Evolutionary conservation across 257 asterid species (phyloP), one percentile per base, ranked within the genome.

Genomic region (Ocimum tenuiflorum): DNA sequence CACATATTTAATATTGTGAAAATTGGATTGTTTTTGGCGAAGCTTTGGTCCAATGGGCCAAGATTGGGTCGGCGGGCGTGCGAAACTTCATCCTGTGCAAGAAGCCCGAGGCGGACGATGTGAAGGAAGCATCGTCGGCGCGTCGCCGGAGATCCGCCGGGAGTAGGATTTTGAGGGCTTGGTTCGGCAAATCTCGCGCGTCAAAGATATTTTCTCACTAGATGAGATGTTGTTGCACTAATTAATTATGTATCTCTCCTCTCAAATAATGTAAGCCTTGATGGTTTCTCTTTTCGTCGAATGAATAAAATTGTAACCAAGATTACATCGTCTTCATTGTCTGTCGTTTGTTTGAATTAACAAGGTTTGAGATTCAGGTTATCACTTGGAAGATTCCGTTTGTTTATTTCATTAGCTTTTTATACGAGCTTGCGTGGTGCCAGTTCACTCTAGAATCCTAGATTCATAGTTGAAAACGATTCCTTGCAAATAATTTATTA

Each of bases 41-140:
- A 90, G 98, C 89, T 73, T 72, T 91, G 77, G 63, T 68, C 58
- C 88, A 91, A 24, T 86, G 91, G 94, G 95, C 85, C 38, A 73
- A 82, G 11, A 91, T 91, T 48, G 98, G 96, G 0, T 82, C 98
- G 8, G 55, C 70, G 2, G 96, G 98, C 19, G 77, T 81, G 6
- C 80, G 96, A 0, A 88, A 83, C 35, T 91, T 91, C 73, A 56
- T 83, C 82, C 79, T 91, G 35, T 88, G 86, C 87, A 91, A 86
- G 96, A 87, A 83, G 69, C 87, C 91, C 11, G 78, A 73, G 71
- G 9, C 56, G 0, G 79, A 50, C 12, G 75, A 55, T 33, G 76
- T 67, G 65, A 77, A 74, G 67, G 22, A 43, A 43, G 19, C 14
- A 42, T 12, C 47, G 47, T 4, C 75, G 0, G 8, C 63, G 2